Evolutionary conservation across 2,329 filamentous ascomycete genomes (phyloP), one percentile per base, ranked within the genome.

Genomic region (Alternaria conjuncta): DNA sequence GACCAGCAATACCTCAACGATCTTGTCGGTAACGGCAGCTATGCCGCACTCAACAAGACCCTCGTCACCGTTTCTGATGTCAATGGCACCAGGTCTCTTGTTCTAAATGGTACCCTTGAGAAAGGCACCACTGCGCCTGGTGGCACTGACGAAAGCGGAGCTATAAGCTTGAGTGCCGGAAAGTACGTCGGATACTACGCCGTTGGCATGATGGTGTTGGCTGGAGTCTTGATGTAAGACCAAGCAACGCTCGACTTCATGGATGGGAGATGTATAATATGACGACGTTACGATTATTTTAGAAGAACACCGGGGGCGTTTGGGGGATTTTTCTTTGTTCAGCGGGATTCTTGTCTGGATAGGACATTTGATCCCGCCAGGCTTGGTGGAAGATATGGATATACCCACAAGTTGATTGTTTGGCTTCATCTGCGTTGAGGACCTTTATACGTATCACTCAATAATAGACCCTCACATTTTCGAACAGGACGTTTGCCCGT

Each of bases 41-140:
- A 89, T 68, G 74, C 75, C 4, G 80, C 75, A 3, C 81, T 92
- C 56, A 90, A 93, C 81, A 84, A 87, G 71, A 84, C 83, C 0
- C 69, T 93, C 2, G 85, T 92, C 60, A 85, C 83, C 12, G 86
- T 94, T 1, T 87, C 85, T 3, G 80, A 84, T 57, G 85, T 90
- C 64, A 89, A 92, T 60, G 88, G 88, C 54, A 90, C 85, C 2
- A 74, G 75, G 5, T 90, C 87, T 1, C 85, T 96, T 41, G 82
- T 92, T 28, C 81, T 95, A 75, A 93, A 94, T 76, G 92, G 92
- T n/a, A 92, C 90, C 0, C 81, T 95, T 4, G 87, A 89, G 28
- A 90, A 91, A 69, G 83, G 79, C 3, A 84, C 83, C 0, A 82
- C 81, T 2, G 79, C 82, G 3, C 72, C 80, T 10, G 80, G 80